A percentile compares a stretch with the other conserved stretches of the same genome.
phyloP scores from a whole-genome alignment of 176 grass and related monocot species.

The Alloteropsis semialata region DNA sequence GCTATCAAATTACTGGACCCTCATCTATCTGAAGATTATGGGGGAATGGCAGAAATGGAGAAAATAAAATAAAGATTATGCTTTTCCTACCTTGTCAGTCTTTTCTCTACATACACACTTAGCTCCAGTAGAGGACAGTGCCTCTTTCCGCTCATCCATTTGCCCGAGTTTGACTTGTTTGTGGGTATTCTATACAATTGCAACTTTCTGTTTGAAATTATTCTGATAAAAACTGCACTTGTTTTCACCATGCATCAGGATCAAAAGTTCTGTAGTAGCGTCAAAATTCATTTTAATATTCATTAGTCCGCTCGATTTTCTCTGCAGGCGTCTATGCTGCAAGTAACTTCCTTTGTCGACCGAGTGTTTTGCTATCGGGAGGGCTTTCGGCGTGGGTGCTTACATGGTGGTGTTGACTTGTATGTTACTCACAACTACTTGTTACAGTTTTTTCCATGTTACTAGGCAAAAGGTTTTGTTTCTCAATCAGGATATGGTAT shows the following conservation, averaged over 20 bases:
- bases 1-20: neutral
- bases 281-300: neutral
- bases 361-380: neutral
- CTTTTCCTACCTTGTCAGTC: neutral
- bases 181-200: neutral
- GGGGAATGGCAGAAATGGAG: neutral
- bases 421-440: neutral
- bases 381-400: neutral
- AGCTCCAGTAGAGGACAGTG: neutral
- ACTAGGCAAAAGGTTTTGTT: neutral
- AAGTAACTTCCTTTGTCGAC: neutral
- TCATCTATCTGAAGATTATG: neutral
- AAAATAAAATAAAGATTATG: too few species aligned
- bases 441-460: neutral
- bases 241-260: neutral
- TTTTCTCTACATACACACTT: neutral
- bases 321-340: neutral
- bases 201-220: neutral
- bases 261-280: neutral
- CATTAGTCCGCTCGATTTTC: neutral
- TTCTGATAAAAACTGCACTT: neutral
- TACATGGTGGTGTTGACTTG: neutral
- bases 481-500: neutral
- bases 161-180: neutral
- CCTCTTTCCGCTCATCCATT: neutral